Evolutionary conservation across 2,329 filamentous ascomycete species (phyloP).

Genomic region (Chaetomium strumarium): DNA sequence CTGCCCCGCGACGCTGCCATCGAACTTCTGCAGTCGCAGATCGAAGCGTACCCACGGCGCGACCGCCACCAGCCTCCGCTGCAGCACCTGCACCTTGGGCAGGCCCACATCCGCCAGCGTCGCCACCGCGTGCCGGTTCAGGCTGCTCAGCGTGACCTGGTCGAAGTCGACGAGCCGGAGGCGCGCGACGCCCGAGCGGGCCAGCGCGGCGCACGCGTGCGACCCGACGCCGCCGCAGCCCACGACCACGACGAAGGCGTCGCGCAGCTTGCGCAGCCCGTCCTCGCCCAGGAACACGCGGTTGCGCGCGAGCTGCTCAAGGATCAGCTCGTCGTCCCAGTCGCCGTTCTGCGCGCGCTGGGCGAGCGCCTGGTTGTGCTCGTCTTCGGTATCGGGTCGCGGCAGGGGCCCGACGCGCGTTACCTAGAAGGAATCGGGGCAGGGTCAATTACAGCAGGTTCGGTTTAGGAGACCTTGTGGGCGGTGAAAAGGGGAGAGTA

Average conservation of each 20-base stretch:
- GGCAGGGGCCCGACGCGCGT: slow-evolving; percentile 51
- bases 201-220: slow-evolving; percentile 79
- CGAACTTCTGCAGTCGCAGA: slow-evolving; percentile 77
- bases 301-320: slow-evolving; percentile 91
- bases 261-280: slow-evolving; percentile 72
- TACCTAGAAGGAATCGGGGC: slow-evolving; percentile 41
- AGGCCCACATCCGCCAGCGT: slow-evolving; percentile 90
- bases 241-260: slow-evolving; percentile 80
- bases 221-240: slow-evolving; percentile 94
- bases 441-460: neutral
- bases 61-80: slow-evolving; percentile 74
- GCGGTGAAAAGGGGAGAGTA: slow-evolving; percentile 18
- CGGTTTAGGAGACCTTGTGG: neutral
- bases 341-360: slow-evolving; percentile 56
- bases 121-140: slow-evolving; percentile 94
- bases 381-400: slow-evolving; percentile 53
- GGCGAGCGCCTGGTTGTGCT: slow-evolving; percentile 53
- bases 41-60: slow-evolving; percentile 91
- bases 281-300: slow-evolving; percentile 81
- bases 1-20: slow-evolving; percentile 55
- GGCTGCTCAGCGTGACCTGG: slow-evolving; percentile 87
- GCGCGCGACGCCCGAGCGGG: slow-evolving; percentile 81
- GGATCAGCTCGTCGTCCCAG: slow-evolving; percentile 73
- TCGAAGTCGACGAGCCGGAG: slow-evolving; percentile 93
- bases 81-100: slow-evolving; percentile 82